Conservation (phyloP, 2,329 filamentous ascomycete genomes). For the Ophiostoma piceae region DNA sequence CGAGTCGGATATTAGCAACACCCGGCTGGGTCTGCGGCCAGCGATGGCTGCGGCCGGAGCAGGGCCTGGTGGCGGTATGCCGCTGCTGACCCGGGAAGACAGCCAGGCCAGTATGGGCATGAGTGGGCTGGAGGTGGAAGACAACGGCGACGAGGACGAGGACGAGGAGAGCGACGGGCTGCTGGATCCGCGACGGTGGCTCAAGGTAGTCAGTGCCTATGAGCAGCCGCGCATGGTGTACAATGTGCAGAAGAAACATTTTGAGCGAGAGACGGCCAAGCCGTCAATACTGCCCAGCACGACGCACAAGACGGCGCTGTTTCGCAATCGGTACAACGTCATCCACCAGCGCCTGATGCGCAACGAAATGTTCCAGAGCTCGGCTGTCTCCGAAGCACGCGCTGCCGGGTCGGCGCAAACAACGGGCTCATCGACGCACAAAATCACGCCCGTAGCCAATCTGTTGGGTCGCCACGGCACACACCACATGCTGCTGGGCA, state of each 20-base stretch:
- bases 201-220: conserved; percentile 77
- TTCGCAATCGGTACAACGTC: conserved; percentile 85
- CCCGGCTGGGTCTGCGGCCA: conserved; percentile 50
- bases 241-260: conserved; percentile 79
- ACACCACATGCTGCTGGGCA: conserved; percentile 79
- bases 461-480: conserved; percentile 73
- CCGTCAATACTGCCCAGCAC: conserved; percentile 70
- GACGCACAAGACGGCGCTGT: conserved; percentile 75
- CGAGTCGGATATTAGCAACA: conserved; percentile 49
- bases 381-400: conserved; percentile 61
- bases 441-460: conserved; percentile 78
- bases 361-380: conserved; percentile 87
- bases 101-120: conserved; percentile 62
- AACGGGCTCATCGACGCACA: conserved; percentile 58
- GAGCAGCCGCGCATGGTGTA: conserved; percentile 77
- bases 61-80: conserved; percentile 23
- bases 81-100: conserved; percentile 50
- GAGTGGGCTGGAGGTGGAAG: conserved; percentile 49
- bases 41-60: conserved; percentile 25
- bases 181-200: conserved; percentile 71
- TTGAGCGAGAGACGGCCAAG: conserved; percentile 66
- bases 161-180: conserved; percentile 58
- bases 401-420: conserved; percentile 40
- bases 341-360: conserved; percentile 87
- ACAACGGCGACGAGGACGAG: conserved; percentile 54